phyloP scores from a whole-genome alignment of 1,284 basidiomycete species.

The Melampsora larici-populina region DNA sequence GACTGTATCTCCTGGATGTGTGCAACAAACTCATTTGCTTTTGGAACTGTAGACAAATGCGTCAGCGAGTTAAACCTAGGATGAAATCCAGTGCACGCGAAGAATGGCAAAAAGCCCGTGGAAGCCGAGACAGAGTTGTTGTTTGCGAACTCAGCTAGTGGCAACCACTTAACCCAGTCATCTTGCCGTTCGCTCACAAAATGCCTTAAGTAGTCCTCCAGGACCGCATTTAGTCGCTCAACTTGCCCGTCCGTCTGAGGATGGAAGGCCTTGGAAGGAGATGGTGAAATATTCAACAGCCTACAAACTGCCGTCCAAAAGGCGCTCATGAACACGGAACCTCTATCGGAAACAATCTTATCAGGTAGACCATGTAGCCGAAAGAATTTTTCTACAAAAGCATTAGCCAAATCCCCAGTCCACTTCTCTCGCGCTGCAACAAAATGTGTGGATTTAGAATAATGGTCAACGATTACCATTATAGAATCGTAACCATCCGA shows the following conservation, averaged over 20 bases:
- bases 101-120: slow-evolving; percentile 56
- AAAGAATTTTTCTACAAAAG: slow-evolving; percentile 5
- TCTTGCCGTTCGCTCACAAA: slow-evolving; percentile 45
- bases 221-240: not conserved
- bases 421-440: slow-evolving; percentile 35
- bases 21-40: not conserved
- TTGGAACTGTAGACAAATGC: not conserved
- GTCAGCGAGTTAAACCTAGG: slow-evolving; percentile 47
- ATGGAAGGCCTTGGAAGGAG: slow-evolving; percentile 13
- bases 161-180: slow-evolving; percentile 44
- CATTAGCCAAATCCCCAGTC: not conserved
- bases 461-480: slow-evolving; percentile 56
- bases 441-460: slow-evolving; percentile 57
- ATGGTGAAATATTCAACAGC: too few species aligned
- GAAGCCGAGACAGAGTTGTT: slow-evolving; percentile 51
- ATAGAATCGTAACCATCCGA: slow-evolving; percentile 55
- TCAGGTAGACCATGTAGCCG: too few species aligned
- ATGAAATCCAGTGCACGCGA: slow-evolving; percentile 54
- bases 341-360: too few species aligned
- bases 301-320: too few species aligned
- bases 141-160: slow-evolving; percentile 51
- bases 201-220: slow-evolving; percentile 47
- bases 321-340: too few species aligned
- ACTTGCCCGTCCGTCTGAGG: too few species aligned
- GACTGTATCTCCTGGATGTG: not conserved